Percentiles rank a stretch among this genome's conserved stretches.
Conservation (phyloP, 345 rosid species). For the Eucalyptus sp. region DNA sequence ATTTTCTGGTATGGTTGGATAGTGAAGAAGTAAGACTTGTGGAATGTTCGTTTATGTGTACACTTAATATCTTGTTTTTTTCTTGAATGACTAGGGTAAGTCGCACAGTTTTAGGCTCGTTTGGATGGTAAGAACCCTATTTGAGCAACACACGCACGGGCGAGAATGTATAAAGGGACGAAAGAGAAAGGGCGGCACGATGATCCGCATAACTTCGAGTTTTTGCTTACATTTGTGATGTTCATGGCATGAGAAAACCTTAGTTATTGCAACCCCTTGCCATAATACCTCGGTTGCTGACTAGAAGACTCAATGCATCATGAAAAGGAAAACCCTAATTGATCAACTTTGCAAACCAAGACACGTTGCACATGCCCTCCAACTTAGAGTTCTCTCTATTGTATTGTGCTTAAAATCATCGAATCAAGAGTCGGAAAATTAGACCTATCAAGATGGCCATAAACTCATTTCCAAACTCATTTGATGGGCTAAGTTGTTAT, state of each 20-base stretch:
- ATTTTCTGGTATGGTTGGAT: background rate
- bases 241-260: background rate
- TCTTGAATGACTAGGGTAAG: background rate
- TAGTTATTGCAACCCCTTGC: background rate
- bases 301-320: background rate
- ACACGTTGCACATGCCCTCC: background rate
- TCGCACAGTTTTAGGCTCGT: background rate
- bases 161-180: background rate
- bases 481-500: background rate
- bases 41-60: background rate
- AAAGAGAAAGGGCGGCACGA: background rate
- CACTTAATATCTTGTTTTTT: background rate
- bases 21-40: background rate
- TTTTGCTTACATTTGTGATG: background rate
- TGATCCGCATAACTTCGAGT: background rate
- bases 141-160: background rate
- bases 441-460: too few species aligned
- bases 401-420: background rate
- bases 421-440: background rate
- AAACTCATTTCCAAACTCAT: background rate
- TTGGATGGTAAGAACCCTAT: background rate
- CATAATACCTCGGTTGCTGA: background rate
- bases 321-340: background rate
- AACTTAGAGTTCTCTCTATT: background rate
- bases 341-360: background rate